A percentile compares a stretch with the other conserved stretches of the same genome.
These are phyloP conservation scores for Adenanthera pavonina DNA, from an alignment of 306 rosid genomes.

Conservation along the genomic window DNA sequence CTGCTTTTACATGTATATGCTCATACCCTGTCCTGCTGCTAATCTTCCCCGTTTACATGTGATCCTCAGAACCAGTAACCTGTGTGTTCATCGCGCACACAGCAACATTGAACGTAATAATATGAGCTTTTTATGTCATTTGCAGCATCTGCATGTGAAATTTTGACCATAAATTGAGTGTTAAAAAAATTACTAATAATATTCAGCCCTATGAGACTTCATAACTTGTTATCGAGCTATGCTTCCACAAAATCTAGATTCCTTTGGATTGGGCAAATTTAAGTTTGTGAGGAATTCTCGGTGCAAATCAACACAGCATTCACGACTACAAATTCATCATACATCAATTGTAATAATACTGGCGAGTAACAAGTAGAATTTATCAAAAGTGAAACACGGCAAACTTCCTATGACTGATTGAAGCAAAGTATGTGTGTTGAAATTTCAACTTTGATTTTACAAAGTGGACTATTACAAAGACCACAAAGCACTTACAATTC, in stretches of 20 bases:
- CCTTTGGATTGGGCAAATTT: not conserved
- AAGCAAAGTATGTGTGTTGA: not conserved
- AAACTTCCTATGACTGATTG: not conserved
- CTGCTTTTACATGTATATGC: not conserved
- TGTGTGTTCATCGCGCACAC: not conserved
- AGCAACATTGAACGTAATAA: not conserved
- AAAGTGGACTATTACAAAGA: constrained; percentile 10
- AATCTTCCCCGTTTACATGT: constrained; percentile 1
- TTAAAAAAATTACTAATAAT: not conserved
- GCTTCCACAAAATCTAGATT: not conserved
- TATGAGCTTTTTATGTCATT: not conserved
- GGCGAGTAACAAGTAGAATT: not conserved
- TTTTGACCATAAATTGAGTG: not conserved
- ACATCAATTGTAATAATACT: not conserved
- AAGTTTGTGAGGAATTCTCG: not conserved
- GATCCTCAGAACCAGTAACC: constrained; percentile 8
- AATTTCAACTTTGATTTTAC: constrained; percentile 20
- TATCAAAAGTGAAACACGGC: not conserved
- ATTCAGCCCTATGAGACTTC: not conserved
- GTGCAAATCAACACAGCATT: not conserved
- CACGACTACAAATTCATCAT: constrained; percentile 3
- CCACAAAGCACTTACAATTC: constrained; percentile 10
- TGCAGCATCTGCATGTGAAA: not conserved
- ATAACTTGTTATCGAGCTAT: not conserved
- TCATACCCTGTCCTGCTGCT: not conserved